Evolutionary conservation across 2,329 filamentous ascomycete species (phyloP).

Genomic region (Beauveria varroae): DNA sequence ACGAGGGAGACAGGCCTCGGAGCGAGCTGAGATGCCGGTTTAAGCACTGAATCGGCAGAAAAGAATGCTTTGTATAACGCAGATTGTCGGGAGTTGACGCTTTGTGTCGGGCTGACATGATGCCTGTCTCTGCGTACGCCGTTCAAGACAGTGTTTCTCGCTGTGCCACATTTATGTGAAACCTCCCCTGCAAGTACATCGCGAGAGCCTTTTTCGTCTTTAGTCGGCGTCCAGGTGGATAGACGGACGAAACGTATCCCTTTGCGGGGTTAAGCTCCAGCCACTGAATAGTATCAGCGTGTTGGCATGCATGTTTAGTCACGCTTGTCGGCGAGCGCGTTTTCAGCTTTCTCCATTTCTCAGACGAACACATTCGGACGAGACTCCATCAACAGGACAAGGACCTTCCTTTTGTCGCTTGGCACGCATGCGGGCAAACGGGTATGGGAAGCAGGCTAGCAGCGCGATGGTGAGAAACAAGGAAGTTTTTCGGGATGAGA

Average conservation of each 20-base stretch:
- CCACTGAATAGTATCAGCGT: no score
- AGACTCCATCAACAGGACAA: background rate
- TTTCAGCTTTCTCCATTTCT: background rate
- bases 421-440: background rate
- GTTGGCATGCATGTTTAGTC: no score
- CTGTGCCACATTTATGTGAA: background rate
- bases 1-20: background rate
- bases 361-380: background rate
- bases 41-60: background rate
- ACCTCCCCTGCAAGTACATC: background rate
- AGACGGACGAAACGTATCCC: no score
- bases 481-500: background rate
- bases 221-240: no score
- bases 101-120: background rate
- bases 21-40: background rate
- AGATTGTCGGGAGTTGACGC: background rate
- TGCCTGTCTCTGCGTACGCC: background rate
- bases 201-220: background rate
- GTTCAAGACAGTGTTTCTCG: background rate
- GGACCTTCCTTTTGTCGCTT: background rate
- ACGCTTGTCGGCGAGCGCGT: background rate
- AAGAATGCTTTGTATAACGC: background rate
- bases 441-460: background rate
- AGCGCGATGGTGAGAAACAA: background rate
- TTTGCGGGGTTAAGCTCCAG: no score